phyloP scores from a whole-genome alignment of 2,329 filamentous ascomycete genomes.

The Fusarium oligoseptatum region DNA sequence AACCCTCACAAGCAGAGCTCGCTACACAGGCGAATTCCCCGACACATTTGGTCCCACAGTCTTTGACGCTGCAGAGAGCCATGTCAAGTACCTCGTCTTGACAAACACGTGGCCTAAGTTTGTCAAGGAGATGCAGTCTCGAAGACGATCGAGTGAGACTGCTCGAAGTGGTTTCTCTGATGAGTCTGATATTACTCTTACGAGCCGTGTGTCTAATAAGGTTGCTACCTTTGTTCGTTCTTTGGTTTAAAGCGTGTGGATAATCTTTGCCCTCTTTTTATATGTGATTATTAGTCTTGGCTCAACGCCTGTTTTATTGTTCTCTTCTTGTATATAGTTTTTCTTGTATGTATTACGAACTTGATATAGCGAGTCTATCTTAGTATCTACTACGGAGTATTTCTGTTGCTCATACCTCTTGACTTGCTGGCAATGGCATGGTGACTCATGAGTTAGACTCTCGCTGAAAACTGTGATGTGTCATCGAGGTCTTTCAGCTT shows the following conservation, averaged over 20 bases:
- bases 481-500: background rate
- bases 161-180: constrained; percentile 2
- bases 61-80: constrained; percentile 71
- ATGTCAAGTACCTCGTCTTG: constrained; percentile 75
- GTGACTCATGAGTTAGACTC: background rate
- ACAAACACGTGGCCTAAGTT: constrained; percentile 78
- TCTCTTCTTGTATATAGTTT: background rate
- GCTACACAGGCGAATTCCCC: constrained; percentile 60
- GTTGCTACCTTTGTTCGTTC: background rate
- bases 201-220: constrained; percentile 2
- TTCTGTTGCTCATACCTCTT: too few species aligned
- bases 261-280: background rate
- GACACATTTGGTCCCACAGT: constrained; percentile 62
- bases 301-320: background rate
- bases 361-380: background rate
- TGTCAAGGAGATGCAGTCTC: constrained; percentile 52
- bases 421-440: too few species aligned
- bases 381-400: background rate
- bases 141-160: constrained; percentile 17
- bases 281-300: background rate
- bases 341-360: background rate
- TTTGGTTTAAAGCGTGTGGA: background rate
- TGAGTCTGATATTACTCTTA: constrained; percentile 1
- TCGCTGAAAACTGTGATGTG: background rate
- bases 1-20: constrained; percentile 22